Evolutionary conservation across 495 filamentous ascomycete genomes (phyloP), one percentile per base, ranked within the genome.

Genomic region (Penicillium steckii): DNA sequence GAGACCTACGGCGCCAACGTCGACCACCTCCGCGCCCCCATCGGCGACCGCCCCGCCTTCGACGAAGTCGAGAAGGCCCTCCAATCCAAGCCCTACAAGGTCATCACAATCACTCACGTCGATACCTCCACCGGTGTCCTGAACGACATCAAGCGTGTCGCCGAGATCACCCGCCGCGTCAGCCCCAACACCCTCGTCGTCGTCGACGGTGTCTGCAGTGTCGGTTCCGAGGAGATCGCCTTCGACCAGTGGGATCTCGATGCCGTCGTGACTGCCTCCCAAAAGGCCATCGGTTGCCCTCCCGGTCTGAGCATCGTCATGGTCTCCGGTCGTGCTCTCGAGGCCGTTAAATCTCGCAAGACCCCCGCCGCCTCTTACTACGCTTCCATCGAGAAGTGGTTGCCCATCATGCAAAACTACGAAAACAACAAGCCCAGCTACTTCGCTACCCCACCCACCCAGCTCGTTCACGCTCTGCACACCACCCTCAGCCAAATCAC

Each of bases 331-430:
- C 84, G 90, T 43, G 93, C 94, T n/a, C 88, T 98, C 53, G 78
- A 92, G 62, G 73, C 70, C 15, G 90, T 94, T 73, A 81, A 91
- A 64, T 80, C 75, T 58, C 83, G 94, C 59, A 89, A 89, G 75
- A 85, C 84, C 17, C 86, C 86, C 3, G 88, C 91, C 1, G 74
- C 80, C 7, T 86, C 90, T 7, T 98, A 96, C 78, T 98, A 96
- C 68, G 91, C 89, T 23, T 93, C 88, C 2, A 89, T 97, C 74
- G 90, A 87, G 76, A 97, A 98, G 72, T 98, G 94, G 94, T 78
- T 93, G 32, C 94, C 93, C 45, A 95, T 98, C 65, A 97, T 98
- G 94, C 84, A 92, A 76, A 96, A 96, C 68, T 98, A 98, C 75
- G 94, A 98, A 76, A 89, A 89, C 59, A 86, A 88, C 73, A 98